Base-by-base conservation (phyloP, 495 filamentous ascomycete species). In the Hamigera avellanea region DNA sequence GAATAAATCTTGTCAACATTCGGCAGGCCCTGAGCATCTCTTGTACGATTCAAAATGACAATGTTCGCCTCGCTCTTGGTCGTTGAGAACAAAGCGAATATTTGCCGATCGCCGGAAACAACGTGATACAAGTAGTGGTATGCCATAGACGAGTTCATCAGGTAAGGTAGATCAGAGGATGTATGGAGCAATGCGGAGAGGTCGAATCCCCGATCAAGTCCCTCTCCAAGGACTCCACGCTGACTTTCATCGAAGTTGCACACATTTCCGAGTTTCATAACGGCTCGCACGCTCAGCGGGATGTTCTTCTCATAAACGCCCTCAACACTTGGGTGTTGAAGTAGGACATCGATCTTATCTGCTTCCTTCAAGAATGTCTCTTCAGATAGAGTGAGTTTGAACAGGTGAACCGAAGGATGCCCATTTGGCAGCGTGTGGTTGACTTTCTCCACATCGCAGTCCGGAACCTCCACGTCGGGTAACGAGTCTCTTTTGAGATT, bases 281-380 rank as follows among this genome's bases (percentile, higher is more conserved):
- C 68, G 8, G 86, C 91, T 28, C 88, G 73, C 18, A 89, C 65
- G 40, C 80, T 82, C 19, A 94, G 64, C 7, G 93, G 85, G 3
- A 99, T 69, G 41, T 93, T 81, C 52, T 80, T 88, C 52, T 99
- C 93, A 52, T 99, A 99, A 12, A 96, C 83, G 17, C 93, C 91
- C 54, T 99, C 91, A 4, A 96, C 81, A 50, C 86, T 95, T 0
- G 86, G 78, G 54, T 99, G 91, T 42, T 89, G 81, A 61, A 94
- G 85, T 10, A 96, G 67, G 6, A 75, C 55, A 13, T 77, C 72
- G 32, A 99, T 78, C 51, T 91, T 89, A 32, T 86, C 75, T 0
- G 79, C 65, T 49, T 96, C 83, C 29, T 75, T 72, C 26, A 95
- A 72, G 56, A 87, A 99, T 2, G 80, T 70, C 29, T 91, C 83